Percentiles rank a stretch among this genome's conserved stretches.
These are phyloP conservation scores for Lophiotrema nucula DNA, from an alignment of 495 filamentous ascomycete species.

Conservation along the genomic window DNA sequence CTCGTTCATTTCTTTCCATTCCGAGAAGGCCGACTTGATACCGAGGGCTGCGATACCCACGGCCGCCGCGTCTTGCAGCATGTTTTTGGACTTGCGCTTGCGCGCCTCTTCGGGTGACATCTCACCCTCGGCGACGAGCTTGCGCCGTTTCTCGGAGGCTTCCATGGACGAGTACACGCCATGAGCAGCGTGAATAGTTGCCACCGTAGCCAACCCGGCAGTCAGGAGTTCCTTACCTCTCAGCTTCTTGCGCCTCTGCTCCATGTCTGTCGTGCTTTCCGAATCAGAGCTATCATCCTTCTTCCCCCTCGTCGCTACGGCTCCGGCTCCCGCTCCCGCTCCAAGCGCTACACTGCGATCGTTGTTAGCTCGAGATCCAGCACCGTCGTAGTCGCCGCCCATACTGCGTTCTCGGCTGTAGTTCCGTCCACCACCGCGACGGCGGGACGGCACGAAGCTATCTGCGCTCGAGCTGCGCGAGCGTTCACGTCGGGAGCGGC, in stretches of 20 bases:
- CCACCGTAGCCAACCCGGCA: conserved; percentile 78
- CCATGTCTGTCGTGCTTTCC: conserved; percentile 75
- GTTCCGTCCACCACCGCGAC: conserved; percentile 17
- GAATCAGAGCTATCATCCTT: conserved; percentile 57
- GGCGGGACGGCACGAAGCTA: conserved; percentile 54
- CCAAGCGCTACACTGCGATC: conserved; percentile 25
- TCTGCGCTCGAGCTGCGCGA: conserved; percentile 51
- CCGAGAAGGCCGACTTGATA: conserved; percentile 76
- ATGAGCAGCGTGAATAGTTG: conserved; percentile 86
- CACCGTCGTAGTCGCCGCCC: conserved; percentile 14
- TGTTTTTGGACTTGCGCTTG: conserved; percentile 70
- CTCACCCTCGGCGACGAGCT: conserved; percentile 69
- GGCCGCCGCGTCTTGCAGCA: conserved; percentile 71
- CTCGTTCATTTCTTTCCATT: conserved; percentile 68
- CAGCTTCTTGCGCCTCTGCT: conserved; percentile 71
- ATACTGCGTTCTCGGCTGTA: conserved; percentile 29
- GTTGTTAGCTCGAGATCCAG: conserved; percentile 21
- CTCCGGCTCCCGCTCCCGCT: conserved; percentile 13
- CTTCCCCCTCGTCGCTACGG: conserved; percentile 42
- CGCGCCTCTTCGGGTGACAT: conserved; percentile 72
- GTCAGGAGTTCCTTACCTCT: conserved; percentile 81
- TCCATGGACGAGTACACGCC: conserved; percentile 74
- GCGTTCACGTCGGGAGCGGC: conserved; percentile 45
- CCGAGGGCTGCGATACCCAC: conserved; percentile 82
- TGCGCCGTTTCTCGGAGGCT: conserved; percentile 66